Evolutionary conservation across 768 basidiomycete species (phyloP).

Genomic region (Melanogaster broomeanus): DNA sequence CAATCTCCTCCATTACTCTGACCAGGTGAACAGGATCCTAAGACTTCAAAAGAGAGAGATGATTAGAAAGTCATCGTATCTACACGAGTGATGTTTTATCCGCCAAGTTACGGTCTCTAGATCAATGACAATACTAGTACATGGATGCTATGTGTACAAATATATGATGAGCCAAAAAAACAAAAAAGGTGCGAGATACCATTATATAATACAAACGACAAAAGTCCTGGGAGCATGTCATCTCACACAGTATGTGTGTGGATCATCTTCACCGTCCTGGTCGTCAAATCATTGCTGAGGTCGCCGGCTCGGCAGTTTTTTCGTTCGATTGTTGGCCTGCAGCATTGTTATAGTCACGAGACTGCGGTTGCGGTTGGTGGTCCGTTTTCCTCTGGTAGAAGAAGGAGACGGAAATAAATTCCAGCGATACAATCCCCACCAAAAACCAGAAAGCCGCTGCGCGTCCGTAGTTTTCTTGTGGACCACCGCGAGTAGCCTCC

Average conservation of each 20-base stretch:
- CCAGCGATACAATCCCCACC: constrained; percentile 35
- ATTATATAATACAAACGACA: too few species aligned
- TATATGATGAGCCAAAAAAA: too few species aligned
- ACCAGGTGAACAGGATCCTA: too few species aligned
- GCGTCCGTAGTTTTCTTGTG: constrained; percentile 39
- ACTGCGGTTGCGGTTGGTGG: neutral
- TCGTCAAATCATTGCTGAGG: neutral
- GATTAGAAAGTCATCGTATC: too few species aligned
- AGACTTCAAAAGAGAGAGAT: too few species aligned
- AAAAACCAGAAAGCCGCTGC: constrained; percentile 50
- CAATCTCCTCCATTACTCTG: too few species aligned
- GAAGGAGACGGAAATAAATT: constrained; percentile 31
- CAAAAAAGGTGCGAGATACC: too few species aligned
- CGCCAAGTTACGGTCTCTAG: too few species aligned
- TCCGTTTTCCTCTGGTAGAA: constrained; percentile 35
- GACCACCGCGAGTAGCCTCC: constrained; percentile 33
- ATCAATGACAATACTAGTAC: too few species aligned
- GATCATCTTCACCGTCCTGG: constrained; percentile 24
- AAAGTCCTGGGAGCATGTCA: too few species aligned
- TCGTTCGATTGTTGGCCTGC: neutral
- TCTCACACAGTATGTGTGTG: constrained; percentile 42
- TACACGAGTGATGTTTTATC: too few species aligned
- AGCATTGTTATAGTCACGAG: neutral
- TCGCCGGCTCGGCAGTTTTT: neutral
- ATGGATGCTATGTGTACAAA: too few species aligned